Base-by-base conservation (phyloP, 2,329 filamentous ascomycete species). In the Epichloe bromicola region DNA sequence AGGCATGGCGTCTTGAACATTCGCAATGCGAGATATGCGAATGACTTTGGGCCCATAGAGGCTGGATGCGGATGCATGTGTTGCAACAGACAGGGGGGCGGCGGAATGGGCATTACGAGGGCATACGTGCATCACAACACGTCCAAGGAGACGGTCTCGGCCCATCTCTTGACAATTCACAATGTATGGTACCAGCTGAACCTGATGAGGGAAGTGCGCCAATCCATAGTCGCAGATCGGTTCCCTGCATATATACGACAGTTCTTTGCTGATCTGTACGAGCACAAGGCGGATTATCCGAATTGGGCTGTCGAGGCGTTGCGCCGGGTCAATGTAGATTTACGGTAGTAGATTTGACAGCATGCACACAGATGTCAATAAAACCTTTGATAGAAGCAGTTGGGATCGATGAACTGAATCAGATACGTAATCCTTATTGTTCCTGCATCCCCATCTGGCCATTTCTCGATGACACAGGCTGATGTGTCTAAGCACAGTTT, bases 161-260 rank as follows among this genome's bases (percentile, higher is more conserved):
- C 94, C 15, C 76, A 80, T 63, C 72, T 88, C 23, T 71, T 98
- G 50, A 95, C 88, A 1, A 88, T 97, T 63, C 93, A 98, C 67
- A 98, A 98, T 63, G 88, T 98, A 26, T 88, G 89, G 71, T 95
- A 95, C 63, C 81, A 95, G 64, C 74, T 98, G 50, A 78, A 85
- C 54, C 71, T 98, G 59, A 96, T 97, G 89, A 73, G 76, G 19
- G 72, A 78, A 54, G 78, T 82, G 12, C 78, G 91, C 53, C 74
- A 86, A 55, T 82, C 93, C 15, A 88, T 97, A 55, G 70, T 95
- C 7, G 84, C 84, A 54, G 89, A 95, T 63, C 69, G 74, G 48
- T 97, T 85, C 65, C 90, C 93, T 2, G 76, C 73, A 2, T 95
- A 93, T 60, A 64, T 96, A 54, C 81, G 72, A 57, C 69, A 76